Conservation (phyloP, 108 stramenopile species). For the Cylindrotheca closterium region DNA sequence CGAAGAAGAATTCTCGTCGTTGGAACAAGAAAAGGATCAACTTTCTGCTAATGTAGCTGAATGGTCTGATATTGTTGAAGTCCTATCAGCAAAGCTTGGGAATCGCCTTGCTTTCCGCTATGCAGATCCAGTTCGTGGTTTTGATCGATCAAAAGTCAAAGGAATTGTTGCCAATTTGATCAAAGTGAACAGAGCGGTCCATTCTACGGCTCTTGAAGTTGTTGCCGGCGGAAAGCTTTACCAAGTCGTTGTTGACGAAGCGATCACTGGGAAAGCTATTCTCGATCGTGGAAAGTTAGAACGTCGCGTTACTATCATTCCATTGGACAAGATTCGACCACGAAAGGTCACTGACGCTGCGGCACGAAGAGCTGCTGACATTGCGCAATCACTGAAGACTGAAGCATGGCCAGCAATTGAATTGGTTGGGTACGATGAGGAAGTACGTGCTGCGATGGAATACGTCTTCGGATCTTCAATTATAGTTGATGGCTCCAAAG, state of each 20-base stretch:
- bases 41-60: slow-evolving; percentile 53
- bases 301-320: slow-evolving; percentile 95
- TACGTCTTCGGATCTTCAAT: slow-evolving; percentile 94
- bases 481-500: slow-evolving; percentile 87
- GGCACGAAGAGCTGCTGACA: slow-evolving; percentile 51
- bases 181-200: slow-evolving; percentile 65
- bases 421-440: slow-evolving; percentile 95
- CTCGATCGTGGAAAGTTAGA: slow-evolving; percentile 91
- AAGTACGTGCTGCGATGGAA: slow-evolving; percentile 91
- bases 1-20: slow-evolving; percentile 48
- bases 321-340: slow-evolving; percentile 92
- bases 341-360: slow-evolving; percentile 49
- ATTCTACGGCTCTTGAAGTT: slow-evolving; percentile 96
- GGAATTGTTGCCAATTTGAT: slow-evolving; percentile 93
- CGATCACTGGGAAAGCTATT: slow-evolving; percentile 93
- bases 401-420: slow-evolving; percentile 88
- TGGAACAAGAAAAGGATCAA: slow-evolving; percentile 69
- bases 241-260: slow-evolving; percentile 98
- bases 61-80: slow-evolving; percentile 69
- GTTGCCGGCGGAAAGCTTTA: slow-evolving; percentile 93
- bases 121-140: slow-evolving; percentile 88
- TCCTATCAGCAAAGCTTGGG: slow-evolving; percentile 77
- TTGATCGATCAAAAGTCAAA: slow-evolving; percentile 93
- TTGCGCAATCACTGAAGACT: slow-evolving; percentile 73
- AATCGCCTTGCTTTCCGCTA: slow-evolving; percentile 91